Evolutionary conservation across 1,139 yeast species (phyloP).

Genomic region (Candida gigantensis): DNA sequence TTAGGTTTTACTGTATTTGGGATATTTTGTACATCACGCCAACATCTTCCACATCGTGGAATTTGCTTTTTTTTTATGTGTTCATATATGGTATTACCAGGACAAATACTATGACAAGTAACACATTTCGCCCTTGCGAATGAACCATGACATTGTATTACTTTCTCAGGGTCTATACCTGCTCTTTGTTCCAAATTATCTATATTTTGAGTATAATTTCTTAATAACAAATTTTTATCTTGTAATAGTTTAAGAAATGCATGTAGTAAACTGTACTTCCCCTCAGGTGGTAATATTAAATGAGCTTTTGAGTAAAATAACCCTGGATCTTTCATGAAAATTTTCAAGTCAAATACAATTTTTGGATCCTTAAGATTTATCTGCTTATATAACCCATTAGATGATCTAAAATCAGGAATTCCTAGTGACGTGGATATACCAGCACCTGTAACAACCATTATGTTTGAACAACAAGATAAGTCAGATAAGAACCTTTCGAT

Average conservation of each 20-base stretch:
- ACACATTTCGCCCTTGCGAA: slow-evolving; percentile 87
- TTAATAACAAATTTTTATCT: slow-evolving; percentile 72
- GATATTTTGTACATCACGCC: too few species aligned
- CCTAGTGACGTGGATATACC: slow-evolving; percentile 91
- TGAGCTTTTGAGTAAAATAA: slow-evolving; percentile 84
- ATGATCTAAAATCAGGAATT: slow-evolving; percentile 90
- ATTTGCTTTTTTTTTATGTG: slow-evolving; percentile 61
- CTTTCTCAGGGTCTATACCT: slow-evolving; percentile 65
- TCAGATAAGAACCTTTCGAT: slow-evolving; percentile 12
- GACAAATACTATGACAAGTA: slow-evolving; percentile 67
- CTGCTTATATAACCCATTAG: slow-evolving; percentile 77
- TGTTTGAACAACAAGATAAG: slow-evolving; percentile 30
- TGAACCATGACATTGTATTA: slow-evolving; percentile 94
- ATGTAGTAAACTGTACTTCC: slow-evolving; percentile 78
- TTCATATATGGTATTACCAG: slow-evolving; percentile 66
- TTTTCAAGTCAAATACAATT: slow-evolving; percentile 78
- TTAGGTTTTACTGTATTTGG: slow-evolving; percentile 43
- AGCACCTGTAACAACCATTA: slow-evolving; percentile 87
- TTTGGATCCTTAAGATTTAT: slow-evolving; percentile 86
- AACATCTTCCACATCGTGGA: slow-evolving; percentile 74
- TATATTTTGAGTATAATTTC: slow-evolving; percentile 91
- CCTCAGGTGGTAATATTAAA: slow-evolving; percentile 78
- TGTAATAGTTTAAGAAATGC: slow-evolving; percentile 74
- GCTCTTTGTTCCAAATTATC: slow-evolving; percentile 85
- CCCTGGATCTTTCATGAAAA: slow-evolving; percentile 74